Conservation (phyloP, 306 rosid species). For the Astragalus glycyphyllos region DNA sequence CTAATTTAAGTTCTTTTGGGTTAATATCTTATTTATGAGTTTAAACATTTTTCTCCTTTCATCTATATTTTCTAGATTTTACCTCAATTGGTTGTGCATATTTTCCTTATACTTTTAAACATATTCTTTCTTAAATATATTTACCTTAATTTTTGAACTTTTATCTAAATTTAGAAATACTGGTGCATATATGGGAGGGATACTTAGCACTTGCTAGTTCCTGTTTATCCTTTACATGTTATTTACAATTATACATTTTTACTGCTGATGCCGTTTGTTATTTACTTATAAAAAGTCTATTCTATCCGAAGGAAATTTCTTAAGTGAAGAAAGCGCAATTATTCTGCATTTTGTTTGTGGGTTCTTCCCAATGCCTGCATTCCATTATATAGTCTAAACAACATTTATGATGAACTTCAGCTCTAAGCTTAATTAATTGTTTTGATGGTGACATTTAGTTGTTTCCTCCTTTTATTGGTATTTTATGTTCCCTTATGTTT, state of each 20-base stretch:
- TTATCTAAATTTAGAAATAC: slow-evolving; percentile 8
- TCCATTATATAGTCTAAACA: slow-evolving; percentile 24
- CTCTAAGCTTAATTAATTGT: slow-evolving; percentile 22
- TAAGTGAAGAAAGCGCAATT: slow-evolving; percentile 25
- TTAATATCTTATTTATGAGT: background rate
- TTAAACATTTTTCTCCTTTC: background rate
- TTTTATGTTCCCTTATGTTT: slow-evolving; percentile 39
- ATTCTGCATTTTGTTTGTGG: slow-evolving; percentile 18
- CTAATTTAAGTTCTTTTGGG: slow-evolving; percentile 15
- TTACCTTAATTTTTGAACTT: slow-evolving; percentile 11
- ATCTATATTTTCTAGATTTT: background rate
- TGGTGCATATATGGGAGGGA: background rate
- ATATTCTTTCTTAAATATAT: slow-evolving; percentile 7
- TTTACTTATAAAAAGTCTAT: background rate
- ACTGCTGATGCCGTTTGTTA: background rate
- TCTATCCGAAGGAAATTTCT: slow-evolving; percentile 9
- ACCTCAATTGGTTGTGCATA: slow-evolving; percentile 6
- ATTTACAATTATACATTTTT: slow-evolving; percentile 24
- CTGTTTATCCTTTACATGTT: slow-evolving; percentile 28
- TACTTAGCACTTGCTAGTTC: slow-evolving; percentile 18
- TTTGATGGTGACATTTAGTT: slow-evolving; percentile 33
- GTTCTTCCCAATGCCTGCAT: slow-evolving; percentile 26
- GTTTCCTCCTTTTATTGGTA: slow-evolving; percentile 28
- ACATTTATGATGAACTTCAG: slow-evolving; percentile 28
- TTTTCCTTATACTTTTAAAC: slow-evolving; percentile 24